Evolutionary conservation across 176 grass and related monocot genomes (phyloP).

Genomic region (Oryza meridionalis): DNA sequence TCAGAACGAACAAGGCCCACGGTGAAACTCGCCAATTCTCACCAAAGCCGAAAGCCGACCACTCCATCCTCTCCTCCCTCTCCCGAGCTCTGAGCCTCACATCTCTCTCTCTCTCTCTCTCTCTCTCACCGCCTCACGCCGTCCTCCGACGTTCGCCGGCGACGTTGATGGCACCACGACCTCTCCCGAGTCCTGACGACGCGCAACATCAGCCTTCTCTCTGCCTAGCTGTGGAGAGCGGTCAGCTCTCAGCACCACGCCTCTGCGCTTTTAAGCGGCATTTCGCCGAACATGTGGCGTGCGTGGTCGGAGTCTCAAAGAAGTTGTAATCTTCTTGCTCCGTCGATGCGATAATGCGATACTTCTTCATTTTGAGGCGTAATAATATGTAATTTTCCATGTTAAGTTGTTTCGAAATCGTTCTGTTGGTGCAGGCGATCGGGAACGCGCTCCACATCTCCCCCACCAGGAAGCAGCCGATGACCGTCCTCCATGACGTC

Average conservation of each 20-base stretch:
- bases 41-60: too few relatives aligned
- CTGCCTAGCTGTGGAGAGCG: neutral
- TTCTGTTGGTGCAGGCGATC: slow-evolving; percentile 38
- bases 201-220: too few relatives aligned
- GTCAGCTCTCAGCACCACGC: neutral
- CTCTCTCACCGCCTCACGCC: too few relatives aligned
- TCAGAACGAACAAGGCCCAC: too few relatives aligned
- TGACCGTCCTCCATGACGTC: slow-evolving; percentile 66
- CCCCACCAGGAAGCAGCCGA: slow-evolving; percentile 54
- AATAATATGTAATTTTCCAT: neutral
- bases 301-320: neutral
- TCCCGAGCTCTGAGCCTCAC: too few relatives aligned
- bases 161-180: too few relatives aligned
- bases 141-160: too few relatives aligned
- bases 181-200: too few relatives aligned
- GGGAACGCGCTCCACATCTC: slow-evolving; percentile 61
- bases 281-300: neutral
- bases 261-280: too few relatives aligned
- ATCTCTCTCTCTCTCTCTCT: too few relatives aligned
- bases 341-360: neutral
- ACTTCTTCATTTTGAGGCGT: neutral
- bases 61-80: too few relatives aligned
- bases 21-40: too few relatives aligned
- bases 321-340: neutral
- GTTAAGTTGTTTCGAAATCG: neutral